Base-by-base conservation (phyloP, 2,329 filamentous ascomycete species). In the Capronia coronata region DNA sequence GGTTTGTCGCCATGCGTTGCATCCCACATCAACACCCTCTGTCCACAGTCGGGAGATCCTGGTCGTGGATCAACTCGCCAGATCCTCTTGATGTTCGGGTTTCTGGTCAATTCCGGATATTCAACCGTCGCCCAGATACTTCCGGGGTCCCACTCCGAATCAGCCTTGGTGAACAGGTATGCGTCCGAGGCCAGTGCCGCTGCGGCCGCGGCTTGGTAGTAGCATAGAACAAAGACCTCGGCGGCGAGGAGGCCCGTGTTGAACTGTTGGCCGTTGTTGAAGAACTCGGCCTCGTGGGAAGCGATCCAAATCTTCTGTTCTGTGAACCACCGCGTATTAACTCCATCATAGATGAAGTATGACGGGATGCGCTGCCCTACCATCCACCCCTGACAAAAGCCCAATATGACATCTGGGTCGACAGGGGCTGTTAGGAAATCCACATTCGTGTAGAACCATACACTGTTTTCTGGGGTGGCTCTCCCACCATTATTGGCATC, bases 81-180 rank as follows among this genome's bases (percentile, higher is more conserved):
- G 22, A 48, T 48, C 19, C 45, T 48, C 35, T 48, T 18, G 34
- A 48, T 39, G 10, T 48, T 40, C n/a, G 21, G n/a, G 25, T 48
- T 48, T 19, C 16, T 16, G 11, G 35, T 41, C 2, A 48, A 30
- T 13, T n/a, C 8, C 19, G 45, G 45, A 9, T 19, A 29, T 22
- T 48, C 45, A 19, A 48, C 7, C 14, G 21, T 16, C 7, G 8
- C 8, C 45, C 45, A 41, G 3, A 27, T 18, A 27, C 32, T 39
- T 30, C 16, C 19, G n/a, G 13, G 14, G 8, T 18, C 4, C 45
- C 45, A 48, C 9, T 25, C 23, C 16, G 4, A 8, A 9, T 35
- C 45, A 2, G n/a, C 18, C 16, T 22, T 35, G 1, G 34, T 41
- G 25, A 48, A 48, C 16, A 48, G 32, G n/a, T 48, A 48, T 9